phyloP scores from a whole-genome alignment of 1,284 basidiomycete genomes.

The Retiboletus flavoniger region DNA sequence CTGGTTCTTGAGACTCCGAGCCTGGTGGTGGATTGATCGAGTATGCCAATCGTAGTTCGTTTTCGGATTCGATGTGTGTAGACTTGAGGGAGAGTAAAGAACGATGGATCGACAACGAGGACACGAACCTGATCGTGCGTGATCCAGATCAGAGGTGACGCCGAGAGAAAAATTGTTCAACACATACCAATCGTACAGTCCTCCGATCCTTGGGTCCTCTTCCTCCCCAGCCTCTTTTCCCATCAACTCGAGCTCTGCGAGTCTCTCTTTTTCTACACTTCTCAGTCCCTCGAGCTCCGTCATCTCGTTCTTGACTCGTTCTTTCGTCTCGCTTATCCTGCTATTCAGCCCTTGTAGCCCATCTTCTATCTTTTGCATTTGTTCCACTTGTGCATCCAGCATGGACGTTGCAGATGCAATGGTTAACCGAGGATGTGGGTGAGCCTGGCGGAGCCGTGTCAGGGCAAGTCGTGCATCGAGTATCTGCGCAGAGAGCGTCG shows the following conservation, averaged over 20 bases:
- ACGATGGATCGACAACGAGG: conserved; percentile 62
- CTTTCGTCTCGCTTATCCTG: conserved; percentile 53
- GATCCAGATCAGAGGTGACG: not conserved
- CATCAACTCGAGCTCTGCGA: conserved; percentile 67
- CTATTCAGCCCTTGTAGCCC: conserved; percentile 45
- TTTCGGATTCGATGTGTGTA: conserved; percentile 61
- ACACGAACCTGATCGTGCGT: conserved; percentile 56
- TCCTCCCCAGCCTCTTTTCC: conserved; percentile 61
- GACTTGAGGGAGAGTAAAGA: conserved; percentile 60
- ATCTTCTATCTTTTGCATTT: conserved; percentile 73
- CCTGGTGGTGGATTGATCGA: conserved; percentile 35
- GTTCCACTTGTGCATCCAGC: conserved; percentile 65
- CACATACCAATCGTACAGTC: conserved; percentile 67
- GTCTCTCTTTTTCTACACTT: conserved; percentile 70
- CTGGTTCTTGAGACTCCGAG: conserved; percentile 19
- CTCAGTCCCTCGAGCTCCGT: conserved; percentile 64
- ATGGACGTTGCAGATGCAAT: conserved; percentile 67
- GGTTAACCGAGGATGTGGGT: conserved; percentile 77
- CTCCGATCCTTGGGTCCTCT: conserved; percentile 60
- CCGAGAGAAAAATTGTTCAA: not conserved
- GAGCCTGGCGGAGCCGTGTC: conserved; percentile 71
- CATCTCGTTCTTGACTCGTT: conserved; percentile 54
- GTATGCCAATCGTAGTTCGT: conserved; percentile 74
- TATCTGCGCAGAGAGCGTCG: conserved; percentile 67
- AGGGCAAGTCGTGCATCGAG: conserved; percentile 77